Base-by-base conservation (phyloP, 1,284 basidiomycete species). In the Pterulicium gracile region DNA sequence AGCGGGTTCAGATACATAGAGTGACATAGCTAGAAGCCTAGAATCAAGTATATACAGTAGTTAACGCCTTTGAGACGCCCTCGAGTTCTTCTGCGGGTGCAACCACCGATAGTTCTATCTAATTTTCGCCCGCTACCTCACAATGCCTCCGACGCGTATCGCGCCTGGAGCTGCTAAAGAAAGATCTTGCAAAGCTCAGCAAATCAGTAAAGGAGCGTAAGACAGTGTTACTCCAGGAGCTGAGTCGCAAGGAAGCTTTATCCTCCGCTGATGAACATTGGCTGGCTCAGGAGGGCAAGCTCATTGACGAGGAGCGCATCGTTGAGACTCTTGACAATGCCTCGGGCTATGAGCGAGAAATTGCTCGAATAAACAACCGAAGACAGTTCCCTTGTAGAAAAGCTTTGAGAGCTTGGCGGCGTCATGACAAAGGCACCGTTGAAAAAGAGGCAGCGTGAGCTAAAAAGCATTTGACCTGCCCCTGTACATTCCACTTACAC, bases 261-360 rank as follows among this genome's bases (percentile, higher is more conserved):
- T 42, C 46, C 13, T 36, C 41, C 14, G 52, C 57, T 44, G 54
- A 54, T 36, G 13, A 45, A 10, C 10, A 32, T 12, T 58, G 56
- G 57, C 43, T 59, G n/a, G 54, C 58, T 35, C 10, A 52, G 21
- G 49, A 50, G 23, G 55, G 44, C 18, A 58, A 59, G 40, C 40
- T 43, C n/a, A 47, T 58, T 35, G 52, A 53, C 39, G 51, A 57
- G 45, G n/a, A 50, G 32, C 41, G 5, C 1, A 44, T 49, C 14
- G n/a, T 58, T 27, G 51, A 58, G 4, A 22, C 20, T 2, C 45
- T 55, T 12, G 54, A 56, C n/a, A 43, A 48, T 4, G 55, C 54
- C n/a, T 56, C 54, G 1, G 52, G 55, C 42, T 52, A n/a, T 49
- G 36, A 54, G 45, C 42, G 24, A 13, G 50, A 42, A 24, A 42